Conservation (phyloP, 2,329 filamentous ascomycete species). For the Colletotrichum camelliae region DNA sequence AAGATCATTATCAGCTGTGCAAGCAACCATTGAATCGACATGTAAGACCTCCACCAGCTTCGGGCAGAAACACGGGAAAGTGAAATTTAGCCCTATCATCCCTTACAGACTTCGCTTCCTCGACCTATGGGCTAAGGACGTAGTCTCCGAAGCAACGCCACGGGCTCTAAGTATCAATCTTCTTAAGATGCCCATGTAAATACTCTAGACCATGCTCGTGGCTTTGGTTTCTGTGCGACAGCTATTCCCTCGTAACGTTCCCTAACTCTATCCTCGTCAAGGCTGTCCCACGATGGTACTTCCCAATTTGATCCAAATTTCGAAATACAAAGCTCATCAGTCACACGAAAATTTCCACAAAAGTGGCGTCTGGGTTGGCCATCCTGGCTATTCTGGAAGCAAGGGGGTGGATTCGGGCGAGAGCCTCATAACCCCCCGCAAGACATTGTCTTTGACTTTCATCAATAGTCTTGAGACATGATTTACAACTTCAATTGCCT, state of each 20-base stretch:
- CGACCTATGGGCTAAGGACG: not conserved
- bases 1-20: not conserved
- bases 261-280: not conserved
- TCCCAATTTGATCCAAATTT: not conserved
- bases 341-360: not conserved
- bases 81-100: not conserved
- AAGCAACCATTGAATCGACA: not conserved
- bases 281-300: not conserved
- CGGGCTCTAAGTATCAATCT: accelerated
- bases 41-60: not conserved
- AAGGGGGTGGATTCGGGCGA: not conserved
- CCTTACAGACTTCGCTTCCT: not conserved
- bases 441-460: not conserved
- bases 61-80: not conserved
- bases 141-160: not conserved
- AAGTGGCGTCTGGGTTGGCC: not conserved
- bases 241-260: not conserved
- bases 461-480: not conserved
- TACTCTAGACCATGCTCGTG: not conserved
- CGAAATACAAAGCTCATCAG: not conserved
- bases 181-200: not conserved
- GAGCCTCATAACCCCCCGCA: not conserved
- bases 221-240: not conserved
- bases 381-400: not conserved
- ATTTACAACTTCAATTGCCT: not conserved